Base-by-base conservation (phyloP, 2,329 filamentous ascomycete genomes). In the Colletotrichum sp. region DNA sequence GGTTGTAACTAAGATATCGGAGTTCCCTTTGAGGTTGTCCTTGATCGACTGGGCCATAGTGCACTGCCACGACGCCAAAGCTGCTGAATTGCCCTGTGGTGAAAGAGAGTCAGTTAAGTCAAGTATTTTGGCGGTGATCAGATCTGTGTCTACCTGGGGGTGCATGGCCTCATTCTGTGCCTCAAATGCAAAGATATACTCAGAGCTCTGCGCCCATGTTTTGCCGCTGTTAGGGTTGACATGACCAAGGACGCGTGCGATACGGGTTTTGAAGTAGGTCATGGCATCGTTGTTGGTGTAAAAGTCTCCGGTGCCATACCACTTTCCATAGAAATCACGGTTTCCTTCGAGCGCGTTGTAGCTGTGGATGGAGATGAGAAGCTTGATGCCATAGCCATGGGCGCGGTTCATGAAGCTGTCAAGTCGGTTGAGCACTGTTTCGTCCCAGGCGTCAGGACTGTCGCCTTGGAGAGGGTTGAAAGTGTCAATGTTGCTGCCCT, bases 161-260 rank as follows among this genome's bases (percentile, higher is more conserved):
- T 80, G 76, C 78, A 80, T 78, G 6, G 76, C 79, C 36, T 80
- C 76, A 5, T 79, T 80, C 13, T 80, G 78, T 6, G 78, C 77
- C 38, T 80, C 76, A 21, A 80, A 80, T 4, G 76, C 78, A 67
- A 79, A 80, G 8, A 79, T 80, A 7, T 80, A 79, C 38, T 79
- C 77, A 1, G 77, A 76, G 63, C 76, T 79, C 56, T 78, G 56
- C 2, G 43, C 38, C 78, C 76, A 80, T 0, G 73, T 58, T 38
- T 78, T 79, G 8, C 74, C 73, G n/a, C 71, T 79, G 14, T 74
- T 56, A 4, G 36, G 61, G 16, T 55, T 78, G 5, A 77, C 75
- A 55, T 77, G 75, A n/a, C 62, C 52, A 55, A 78, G 56, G 10
- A 77, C 68, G 21, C 73, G 76, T 4, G 67, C 65, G 14, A 77